A percentile compares a stretch with the other conserved stretches of the same genome.
Conservation (phyloP, 768 basidiomycete genomes). For the Trametes coccinea region DNA sequence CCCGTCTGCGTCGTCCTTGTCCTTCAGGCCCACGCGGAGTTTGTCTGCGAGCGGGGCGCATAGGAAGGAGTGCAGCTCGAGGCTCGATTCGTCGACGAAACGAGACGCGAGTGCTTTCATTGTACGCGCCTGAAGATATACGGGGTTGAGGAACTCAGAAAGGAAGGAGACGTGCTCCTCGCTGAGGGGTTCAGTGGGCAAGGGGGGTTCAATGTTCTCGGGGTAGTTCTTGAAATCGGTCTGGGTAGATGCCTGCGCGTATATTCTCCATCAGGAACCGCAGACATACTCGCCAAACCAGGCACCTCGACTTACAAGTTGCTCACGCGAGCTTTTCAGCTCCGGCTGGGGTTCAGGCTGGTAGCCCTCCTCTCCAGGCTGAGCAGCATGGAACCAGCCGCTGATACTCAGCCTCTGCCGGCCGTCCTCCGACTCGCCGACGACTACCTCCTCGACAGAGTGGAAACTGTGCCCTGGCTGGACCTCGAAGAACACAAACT, state of each 20-base stretch:
- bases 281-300: not conserved
- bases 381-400: slow-evolving; percentile 95
- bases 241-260: slow-evolving; percentile 58
- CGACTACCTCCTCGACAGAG: slow-evolving; percentile 95
- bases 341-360: slow-evolving; percentile 49
- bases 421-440: slow-evolving; percentile 70
- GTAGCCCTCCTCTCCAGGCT: slow-evolving; percentile 90
- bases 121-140: slow-evolving; percentile 82
- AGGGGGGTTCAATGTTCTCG: slow-evolving; percentile 44
- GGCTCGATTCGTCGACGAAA: slow-evolving; percentile 83
- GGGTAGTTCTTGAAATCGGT: slow-evolving; percentile 55
- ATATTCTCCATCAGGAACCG: not conserved
- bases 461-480: slow-evolving; percentile 96
- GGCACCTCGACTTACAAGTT: slow-evolving; percentile 66
- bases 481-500: slow-evolving; percentile 88
- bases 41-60: slow-evolving; percentile 61
- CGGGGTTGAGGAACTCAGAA: slow-evolving; percentile 82
- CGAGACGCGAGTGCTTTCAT: slow-evolving; percentile 77
- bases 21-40: slow-evolving; percentile 65
- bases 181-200: slow-evolving; percentile 54
- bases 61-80: slow-evolving; percentile 90
- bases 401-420: slow-evolving; percentile 82
- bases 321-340: slow-evolving; percentile 83
- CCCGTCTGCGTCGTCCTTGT: slow-evolving; percentile 64
- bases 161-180: slow-evolving; percentile 70